Conservation (phyloP, 2,329 filamentous ascomycete species). For the Pseudonectria buxi region DNA sequence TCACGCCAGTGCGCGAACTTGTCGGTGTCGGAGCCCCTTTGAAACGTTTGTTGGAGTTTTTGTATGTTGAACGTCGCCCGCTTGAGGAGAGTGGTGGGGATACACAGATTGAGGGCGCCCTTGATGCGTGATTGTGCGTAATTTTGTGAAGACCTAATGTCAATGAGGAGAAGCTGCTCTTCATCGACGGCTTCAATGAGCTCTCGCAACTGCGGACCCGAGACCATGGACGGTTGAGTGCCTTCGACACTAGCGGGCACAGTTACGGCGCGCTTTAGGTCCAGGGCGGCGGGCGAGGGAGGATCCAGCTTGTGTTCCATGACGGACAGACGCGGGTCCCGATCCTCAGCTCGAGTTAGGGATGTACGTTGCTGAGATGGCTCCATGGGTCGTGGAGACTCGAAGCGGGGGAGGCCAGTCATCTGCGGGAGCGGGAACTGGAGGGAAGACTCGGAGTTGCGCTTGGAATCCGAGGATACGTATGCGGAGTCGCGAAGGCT, state of each 20-base stretch:
- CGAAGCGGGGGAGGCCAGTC: constrained; percentile 37
- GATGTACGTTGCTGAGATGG: constrained; percentile 17
- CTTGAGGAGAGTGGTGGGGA: constrained; percentile 89
- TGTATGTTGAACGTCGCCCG: constrained; percentile 82
- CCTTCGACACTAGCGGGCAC: constrained; percentile 44
- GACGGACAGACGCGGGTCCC: constrained; percentile 49
- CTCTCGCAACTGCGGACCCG: constrained; percentile 46
- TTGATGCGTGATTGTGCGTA: constrained; percentile 68
- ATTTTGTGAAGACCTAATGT: constrained; percentile 80
- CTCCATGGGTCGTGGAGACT: constrained; percentile 30
- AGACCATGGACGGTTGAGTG: constrained; percentile 44
- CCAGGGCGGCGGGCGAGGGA: constrained; percentile 22
- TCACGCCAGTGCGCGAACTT: constrained; percentile 72
- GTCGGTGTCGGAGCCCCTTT: constrained; percentile 58
- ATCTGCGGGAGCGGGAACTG: constrained; percentile 33
- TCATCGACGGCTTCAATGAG: constrained; percentile 41
- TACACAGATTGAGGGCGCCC: constrained; percentile 85
- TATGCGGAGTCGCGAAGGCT: constrained; percentile 47
- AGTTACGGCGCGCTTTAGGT: constrained; percentile 38
- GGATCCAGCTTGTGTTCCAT: constrained; percentile 40
- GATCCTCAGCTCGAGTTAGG: constrained; percentile 40
- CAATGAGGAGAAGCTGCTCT: constrained; percentile 60
- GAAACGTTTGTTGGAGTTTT: constrained; percentile 83
- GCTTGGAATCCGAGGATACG: constrained; percentile 47
- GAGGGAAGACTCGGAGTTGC: constrained; percentile 43